Conservation (phyloP, 2,329 filamentous ascomycete species). For the Alternaria infectoria region DNA sequence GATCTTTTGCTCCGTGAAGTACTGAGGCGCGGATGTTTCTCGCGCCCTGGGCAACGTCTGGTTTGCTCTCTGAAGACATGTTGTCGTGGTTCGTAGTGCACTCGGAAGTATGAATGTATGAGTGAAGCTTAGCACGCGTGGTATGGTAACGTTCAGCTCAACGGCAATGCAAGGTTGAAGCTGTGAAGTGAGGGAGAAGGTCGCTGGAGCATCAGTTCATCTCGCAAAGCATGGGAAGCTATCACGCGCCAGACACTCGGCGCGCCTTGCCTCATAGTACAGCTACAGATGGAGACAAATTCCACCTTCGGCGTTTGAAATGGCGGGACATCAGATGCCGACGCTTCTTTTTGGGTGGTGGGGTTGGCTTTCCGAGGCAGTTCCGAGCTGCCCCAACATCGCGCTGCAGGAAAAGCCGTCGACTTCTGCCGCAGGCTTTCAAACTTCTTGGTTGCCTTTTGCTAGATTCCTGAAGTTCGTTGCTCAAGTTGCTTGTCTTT, state of each 20-base stretch:
- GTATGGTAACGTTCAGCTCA: background rate
- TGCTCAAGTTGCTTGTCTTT: background rate
- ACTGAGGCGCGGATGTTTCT: slow-evolving; percentile 59
- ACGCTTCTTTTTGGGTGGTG: slow-evolving; percentile 16
- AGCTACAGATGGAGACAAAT: slow-evolving; percentile 34
- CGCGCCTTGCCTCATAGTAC: slow-evolving; percentile 28
- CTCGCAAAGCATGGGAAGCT: background rate
- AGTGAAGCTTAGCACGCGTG: background rate
- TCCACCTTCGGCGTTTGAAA: slow-evolving; percentile 41
- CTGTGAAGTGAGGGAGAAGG: background rate
- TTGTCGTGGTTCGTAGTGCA: slow-evolving; percentile 1
- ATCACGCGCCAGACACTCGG: slow-evolving; percentile 23
- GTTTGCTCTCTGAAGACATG: slow-evolving; percentile 30
- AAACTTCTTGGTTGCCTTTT: background rate
- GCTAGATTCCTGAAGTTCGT: background rate
- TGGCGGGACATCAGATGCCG: slow-evolving; percentile 37
- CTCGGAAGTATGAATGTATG: background rate
- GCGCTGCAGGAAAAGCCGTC: slow-evolving; percentile 10
- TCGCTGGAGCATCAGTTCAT: slow-evolving; percentile 2
- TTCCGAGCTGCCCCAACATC: slow-evolving; percentile 27
- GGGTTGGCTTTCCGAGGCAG: slow-evolving; percentile 35
- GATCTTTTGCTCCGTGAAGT: slow-evolving; percentile 66
- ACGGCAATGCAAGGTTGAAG: background rate
- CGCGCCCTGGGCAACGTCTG: slow-evolving; percentile 31
- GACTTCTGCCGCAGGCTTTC: slow-evolving; percentile 5